A percentile compares a stretch with the other conserved stretches of the same genome.
Conservation (phyloP, 768 basidiomycete genomes). For the Sistotremastrum suecicum region DNA sequence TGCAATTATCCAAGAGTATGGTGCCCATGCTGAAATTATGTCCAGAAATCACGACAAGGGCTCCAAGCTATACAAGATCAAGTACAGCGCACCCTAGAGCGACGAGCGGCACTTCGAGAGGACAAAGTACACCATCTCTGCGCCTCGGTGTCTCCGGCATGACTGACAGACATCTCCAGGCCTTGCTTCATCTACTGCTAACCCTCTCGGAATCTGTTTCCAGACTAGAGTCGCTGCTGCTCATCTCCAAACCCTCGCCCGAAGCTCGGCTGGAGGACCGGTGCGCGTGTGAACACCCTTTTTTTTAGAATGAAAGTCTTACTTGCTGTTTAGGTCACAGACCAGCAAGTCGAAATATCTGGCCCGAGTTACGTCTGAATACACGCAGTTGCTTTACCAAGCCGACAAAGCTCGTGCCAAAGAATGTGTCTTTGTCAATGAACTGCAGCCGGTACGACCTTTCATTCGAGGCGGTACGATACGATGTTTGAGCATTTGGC, state of each 20-base stretch:
- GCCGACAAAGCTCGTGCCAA: conserved; percentile 67
- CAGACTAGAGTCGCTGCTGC: conserved; percentile 74
- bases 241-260: conserved; percentile 39
- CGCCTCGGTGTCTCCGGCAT: not conserved
- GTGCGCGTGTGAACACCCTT: not conserved
- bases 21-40: not conserved
- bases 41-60: conserved; percentile 46
- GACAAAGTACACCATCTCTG: conserved; percentile 48
- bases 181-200: conserved; percentile 72
- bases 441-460: conserved; percentile 66
- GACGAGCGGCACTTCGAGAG: conserved; percentile 64
- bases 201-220: conserved; percentile 87
- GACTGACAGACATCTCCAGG: conserved; percentile 26
- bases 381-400: conserved; percentile 85
- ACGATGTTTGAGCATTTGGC: conserved; percentile 8
- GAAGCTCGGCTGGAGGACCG: conserved; percentile 1
- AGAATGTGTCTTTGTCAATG: conserved; percentile 65
- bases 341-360: conserved; percentile 68
- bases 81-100: conserved; percentile 65
- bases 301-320: not conserved
- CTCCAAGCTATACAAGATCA: conserved; percentile 55
- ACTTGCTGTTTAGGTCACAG: conserved; percentile 28
- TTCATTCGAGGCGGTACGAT: conserved; percentile 15
- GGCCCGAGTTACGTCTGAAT: conserved; percentile 76
- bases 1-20: conserved; percentile 1